These are phyloP conservation scores for Castanospermum australe DNA, from an alignment of 306 rosid species.

Conservation along the genomic window DNA sequence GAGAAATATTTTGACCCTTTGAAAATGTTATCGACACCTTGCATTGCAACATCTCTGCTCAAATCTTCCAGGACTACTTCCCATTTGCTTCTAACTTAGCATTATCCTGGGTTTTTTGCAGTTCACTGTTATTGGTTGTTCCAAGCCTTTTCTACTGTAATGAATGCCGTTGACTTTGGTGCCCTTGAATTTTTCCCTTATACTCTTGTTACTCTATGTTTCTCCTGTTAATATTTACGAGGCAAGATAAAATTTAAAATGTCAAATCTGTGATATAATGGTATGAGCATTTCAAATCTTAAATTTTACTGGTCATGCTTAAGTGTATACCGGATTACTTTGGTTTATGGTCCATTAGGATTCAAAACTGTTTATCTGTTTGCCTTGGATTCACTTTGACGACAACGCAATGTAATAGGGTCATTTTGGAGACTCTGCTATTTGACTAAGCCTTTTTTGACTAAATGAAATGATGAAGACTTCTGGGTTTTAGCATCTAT, in stretches of 20 bases:
- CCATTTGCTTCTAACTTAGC: background rate
- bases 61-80: background rate
- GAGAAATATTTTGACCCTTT: background rate
- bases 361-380: background rate
- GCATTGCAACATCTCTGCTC: background rate
- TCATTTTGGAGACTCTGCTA: slow-evolving; percentile 9
- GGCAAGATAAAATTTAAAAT: background rate
- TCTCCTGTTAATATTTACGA: background rate
- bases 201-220: background rate
- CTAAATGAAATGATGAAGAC: background rate
- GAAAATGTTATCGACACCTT: background rate
- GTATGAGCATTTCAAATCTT: background rate
- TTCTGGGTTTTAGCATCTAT: background rate
- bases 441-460: background rate
- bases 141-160: background rate
- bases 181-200: background rate
- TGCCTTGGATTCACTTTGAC: background rate
- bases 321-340: background rate
- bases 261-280: background rate
- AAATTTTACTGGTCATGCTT: background rate
- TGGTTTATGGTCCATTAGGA: background rate
- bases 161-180: background rate
- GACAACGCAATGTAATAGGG: background rate
- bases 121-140: slow-evolving; percentile 5
- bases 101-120: background rate